Evolutionary conservation across 176 grass and related monocot genomes (phyloP).

Genomic region (Luzula sylvatica): DNA sequence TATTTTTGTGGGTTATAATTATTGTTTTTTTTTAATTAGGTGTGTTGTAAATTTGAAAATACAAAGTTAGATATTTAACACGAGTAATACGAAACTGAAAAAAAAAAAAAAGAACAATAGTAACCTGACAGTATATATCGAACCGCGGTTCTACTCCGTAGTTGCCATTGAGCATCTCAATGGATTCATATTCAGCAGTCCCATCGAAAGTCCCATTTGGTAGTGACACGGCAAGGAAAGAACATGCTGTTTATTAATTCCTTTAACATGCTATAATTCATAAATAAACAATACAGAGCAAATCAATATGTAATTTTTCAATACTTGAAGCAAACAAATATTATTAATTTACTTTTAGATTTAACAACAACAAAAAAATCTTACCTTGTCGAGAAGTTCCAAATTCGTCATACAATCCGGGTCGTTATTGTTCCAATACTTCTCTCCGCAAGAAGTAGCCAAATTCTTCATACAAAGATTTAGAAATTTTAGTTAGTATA

Average conservation of each 20-base stretch:
- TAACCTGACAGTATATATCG: too few relatives aligned
- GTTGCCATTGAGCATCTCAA: too few relatives aligned
- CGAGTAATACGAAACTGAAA: neutral
- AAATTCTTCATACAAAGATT: slow-evolving; percentile 24
- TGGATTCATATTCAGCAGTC: slow-evolving; percentile 30
- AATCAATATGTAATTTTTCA: neutral
- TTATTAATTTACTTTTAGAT: too few relatives aligned
- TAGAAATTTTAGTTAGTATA: neutral
- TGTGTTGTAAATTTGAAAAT: neutral
- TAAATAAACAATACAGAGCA: too few relatives aligned
- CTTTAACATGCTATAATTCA: slow-evolving; percentile 32
- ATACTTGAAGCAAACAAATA: neutral
- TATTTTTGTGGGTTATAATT: too few relatives aligned
- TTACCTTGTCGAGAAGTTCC: slow-evolving; percentile 31
- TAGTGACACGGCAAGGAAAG: slow-evolving; percentile 39
- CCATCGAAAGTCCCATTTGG: slow-evolving; percentile 35
- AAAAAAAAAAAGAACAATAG: too few relatives aligned
- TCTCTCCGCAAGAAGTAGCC: too few relatives aligned
- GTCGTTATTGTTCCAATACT: slow-evolving; percentile 32
- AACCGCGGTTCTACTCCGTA: neutral
- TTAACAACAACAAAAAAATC: too few relatives aligned
- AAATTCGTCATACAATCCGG: slow-evolving; percentile 33
- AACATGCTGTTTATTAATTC: slow-evolving; percentile 45
- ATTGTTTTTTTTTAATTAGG: too few relatives aligned
- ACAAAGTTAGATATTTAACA: neutral